A percentile compares a stretch with the other conserved stretches of the same genome.
Evolutionary conservation across 345 rosid species (phyloP).

Genomic region (Gossypium anomalum): DNA sequence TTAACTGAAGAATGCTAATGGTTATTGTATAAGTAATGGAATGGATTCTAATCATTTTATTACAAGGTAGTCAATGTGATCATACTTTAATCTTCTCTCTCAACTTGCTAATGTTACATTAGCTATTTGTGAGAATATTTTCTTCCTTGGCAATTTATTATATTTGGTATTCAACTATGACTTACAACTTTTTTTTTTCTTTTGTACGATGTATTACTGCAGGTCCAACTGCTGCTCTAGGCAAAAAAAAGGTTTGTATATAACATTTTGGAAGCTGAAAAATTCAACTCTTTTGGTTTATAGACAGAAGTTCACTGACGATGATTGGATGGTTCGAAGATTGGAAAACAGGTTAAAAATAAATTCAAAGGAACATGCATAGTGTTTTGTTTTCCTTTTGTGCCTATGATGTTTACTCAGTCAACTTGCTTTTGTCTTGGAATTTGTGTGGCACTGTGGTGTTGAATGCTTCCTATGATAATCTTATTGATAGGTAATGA

Average conservation of each 20-base stretch:
- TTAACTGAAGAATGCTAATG: not conserved
- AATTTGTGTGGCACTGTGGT: not conserved
- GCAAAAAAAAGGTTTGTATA: not conserved
- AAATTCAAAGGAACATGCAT: not conserved
- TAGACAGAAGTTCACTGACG: not conserved
- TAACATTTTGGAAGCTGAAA: not conserved
- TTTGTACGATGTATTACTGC: conserved; percentile 1
- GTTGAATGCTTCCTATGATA: not conserved
- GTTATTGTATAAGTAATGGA: not conserved
- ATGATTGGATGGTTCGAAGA: not conserved
- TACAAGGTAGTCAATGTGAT: not conserved
- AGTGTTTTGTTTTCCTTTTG: not conserved
- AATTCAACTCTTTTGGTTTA: not conserved
- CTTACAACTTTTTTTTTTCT: not conserved
- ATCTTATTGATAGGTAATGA: not conserved
- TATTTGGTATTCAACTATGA: not conserved
- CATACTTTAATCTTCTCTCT: not conserved
- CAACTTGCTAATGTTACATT: not conserved
- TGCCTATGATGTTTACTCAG: not conserved
- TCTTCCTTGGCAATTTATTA: not conserved
- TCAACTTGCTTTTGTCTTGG: not conserved
- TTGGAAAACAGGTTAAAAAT: not conserved
- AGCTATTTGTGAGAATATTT: not conserved
- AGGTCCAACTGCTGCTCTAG: not conserved
- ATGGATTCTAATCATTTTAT: not conserved